phyloP scores from a whole-genome alignment of 306 rosid species.

The Dicorynia guianensis region DNA sequence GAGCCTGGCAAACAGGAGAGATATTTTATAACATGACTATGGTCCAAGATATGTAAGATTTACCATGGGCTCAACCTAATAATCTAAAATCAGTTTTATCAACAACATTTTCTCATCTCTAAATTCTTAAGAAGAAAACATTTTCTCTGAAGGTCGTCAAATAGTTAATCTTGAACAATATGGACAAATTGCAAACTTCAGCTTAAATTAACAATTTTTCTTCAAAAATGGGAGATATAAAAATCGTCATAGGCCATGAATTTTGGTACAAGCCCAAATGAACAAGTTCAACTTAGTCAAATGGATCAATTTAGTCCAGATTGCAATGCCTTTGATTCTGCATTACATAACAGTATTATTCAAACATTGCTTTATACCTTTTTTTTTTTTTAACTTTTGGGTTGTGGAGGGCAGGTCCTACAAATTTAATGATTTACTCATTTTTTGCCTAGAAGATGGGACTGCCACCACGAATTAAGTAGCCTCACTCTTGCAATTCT shows the following conservation, averaged over 20 bases:
- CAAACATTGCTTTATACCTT: too few species aligned
- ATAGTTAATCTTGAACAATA: neutral
- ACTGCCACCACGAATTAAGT: too few species aligned
- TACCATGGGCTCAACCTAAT: neutral
- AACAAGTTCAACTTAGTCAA: neutral
- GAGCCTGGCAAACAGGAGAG: constrained; percentile 63
- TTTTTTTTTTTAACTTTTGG: too few species aligned
- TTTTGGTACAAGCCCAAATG: neutral
- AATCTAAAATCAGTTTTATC: neutral
- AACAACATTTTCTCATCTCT: neutral
- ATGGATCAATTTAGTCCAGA: too few species aligned
- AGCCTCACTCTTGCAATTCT: too few species aligned
- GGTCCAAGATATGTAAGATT: neutral
- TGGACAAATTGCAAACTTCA: neutral
- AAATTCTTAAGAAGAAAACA: too few species aligned
- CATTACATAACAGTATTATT: too few species aligned
- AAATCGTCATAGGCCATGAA: neutral
- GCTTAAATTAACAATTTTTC: neutral
- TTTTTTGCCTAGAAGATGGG: too few species aligned
- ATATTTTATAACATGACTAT: neutral
- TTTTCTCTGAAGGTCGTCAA: neutral
- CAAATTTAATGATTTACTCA: too few species aligned
- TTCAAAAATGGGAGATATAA: neutral
- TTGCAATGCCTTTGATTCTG: too few species aligned
- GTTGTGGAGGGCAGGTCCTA: too few species aligned